Evolutionary conservation across 192 early-diverging fungal genomes (phyloP).

Genomic region (Glomus cerebriforme): DNA sequence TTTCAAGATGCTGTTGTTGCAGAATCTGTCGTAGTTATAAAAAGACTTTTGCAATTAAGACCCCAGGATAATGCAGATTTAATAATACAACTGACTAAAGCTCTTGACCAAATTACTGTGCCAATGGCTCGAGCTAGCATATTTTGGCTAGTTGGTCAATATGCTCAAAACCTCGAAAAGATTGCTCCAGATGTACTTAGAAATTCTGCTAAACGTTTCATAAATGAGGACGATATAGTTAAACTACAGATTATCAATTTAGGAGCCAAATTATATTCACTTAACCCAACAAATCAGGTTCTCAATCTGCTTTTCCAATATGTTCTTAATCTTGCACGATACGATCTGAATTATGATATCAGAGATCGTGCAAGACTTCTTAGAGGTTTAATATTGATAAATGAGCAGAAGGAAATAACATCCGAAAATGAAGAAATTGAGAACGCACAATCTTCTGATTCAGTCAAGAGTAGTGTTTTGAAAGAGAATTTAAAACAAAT

Average conservation of each 20-base stretch:
- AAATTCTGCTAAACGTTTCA: constrained; percentile 63
- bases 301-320: constrained; percentile 65
- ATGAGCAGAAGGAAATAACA: neutral
- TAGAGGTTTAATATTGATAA: constrained; percentile 51
- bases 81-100: constrained; percentile 60
- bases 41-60: constrained; percentile 63
- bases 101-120: constrained; percentile 64
- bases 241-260: constrained; percentile 87
- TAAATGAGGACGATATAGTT: constrained; percentile 60
- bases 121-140: constrained; percentile 82
- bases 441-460: neutral
- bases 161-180: constrained; percentile 62
- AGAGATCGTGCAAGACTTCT: constrained; percentile 86
- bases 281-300: constrained; percentile 47
- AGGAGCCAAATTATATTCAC: constrained; percentile 66
- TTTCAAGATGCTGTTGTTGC: constrained; percentile 68
- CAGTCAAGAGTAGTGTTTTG: constrained; percentile 38
- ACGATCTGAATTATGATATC: constrained; percentile 86
- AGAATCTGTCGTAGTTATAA: constrained; percentile 76
- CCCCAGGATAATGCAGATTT: constrained; percentile 48
- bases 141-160: constrained; percentile 85
- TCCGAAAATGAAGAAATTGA: constrained; percentile 18
- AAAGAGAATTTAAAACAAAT: constrained; percentile 58
- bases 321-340: constrained; percentile 85
- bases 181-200: constrained; percentile 85